Percentiles rank a stretch among this genome's conserved stretches.
Conservation (phyloP, 352 stramenopile species). For the Phytophthora pisi region DNA sequence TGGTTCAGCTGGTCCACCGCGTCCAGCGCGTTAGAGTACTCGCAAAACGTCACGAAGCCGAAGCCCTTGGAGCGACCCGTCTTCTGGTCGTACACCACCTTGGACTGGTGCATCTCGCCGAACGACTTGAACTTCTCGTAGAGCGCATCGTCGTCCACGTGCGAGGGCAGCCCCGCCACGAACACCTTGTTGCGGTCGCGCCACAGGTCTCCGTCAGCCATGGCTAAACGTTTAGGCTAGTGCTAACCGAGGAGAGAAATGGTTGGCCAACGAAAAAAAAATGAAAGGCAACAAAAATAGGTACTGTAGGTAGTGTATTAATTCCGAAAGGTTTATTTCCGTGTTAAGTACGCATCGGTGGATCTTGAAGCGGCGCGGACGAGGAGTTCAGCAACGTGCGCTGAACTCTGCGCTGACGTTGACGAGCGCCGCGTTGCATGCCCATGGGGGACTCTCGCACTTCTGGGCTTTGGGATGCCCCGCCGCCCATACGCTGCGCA, state of each 20-base stretch:
- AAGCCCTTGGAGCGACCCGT: slow-evolving; percentile 78
- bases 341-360: slow-evolving; percentile 7
- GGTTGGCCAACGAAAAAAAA: slow-evolving; percentile 4
- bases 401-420: slow-evolving; percentile 11
- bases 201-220: slow-evolving; percentile 76
- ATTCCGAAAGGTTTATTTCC: not conserved
- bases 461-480: slow-evolving; percentile 22
- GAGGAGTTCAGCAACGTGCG: slow-evolving; percentile 23
- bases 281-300: slow-evolving; percentile 16
- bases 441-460: not conserved
- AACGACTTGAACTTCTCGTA: slow-evolving; percentile 77
- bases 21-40: slow-evolving; percentile 81
- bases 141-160: slow-evolving; percentile 71
- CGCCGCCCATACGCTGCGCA: not conserved
- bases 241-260: not conserved
- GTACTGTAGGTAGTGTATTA: slow-evolving; percentile 1
- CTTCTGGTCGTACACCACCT: slow-evolving; percentile 77
- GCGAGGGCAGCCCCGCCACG: slow-evolving; percentile 68
- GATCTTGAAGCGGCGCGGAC: slow-evolving; percentile 32
- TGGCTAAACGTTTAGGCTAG: slow-evolving; percentile 14
- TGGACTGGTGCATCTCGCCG: slow-evolving; percentile 87
- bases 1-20: slow-evolving; percentile 82
- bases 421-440: not conserved
- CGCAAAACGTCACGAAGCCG: slow-evolving; percentile 84
- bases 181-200: slow-evolving; percentile 91